Conservation (phyloP, 2,329 filamentous ascomycete genomes). For the Thelonectria discophora region DNA sequence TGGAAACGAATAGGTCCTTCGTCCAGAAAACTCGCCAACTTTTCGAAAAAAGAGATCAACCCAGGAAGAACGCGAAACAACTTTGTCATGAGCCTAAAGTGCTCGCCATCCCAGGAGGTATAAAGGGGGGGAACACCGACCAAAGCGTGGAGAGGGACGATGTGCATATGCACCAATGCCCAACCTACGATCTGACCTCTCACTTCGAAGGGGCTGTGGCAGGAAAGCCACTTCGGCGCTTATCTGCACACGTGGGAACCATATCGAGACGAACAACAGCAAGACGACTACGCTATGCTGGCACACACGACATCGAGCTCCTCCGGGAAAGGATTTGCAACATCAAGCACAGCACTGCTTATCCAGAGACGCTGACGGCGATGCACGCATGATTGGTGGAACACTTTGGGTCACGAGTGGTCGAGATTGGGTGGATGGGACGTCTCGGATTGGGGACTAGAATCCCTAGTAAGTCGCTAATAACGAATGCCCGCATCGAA, state of each 20-base stretch:
- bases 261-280: slow-evolving; percentile 16
- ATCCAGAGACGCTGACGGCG: slow-evolving; percentile 20
- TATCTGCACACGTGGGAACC: slow-evolving; percentile 17
- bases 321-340: slow-evolving; percentile 11
- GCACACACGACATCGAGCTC: slow-evolving; percentile 16
- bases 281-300: slow-evolving; percentile 27
- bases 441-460: slow-evolving; percentile 39
- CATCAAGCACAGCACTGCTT: slow-evolving; percentile 30
- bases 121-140: slow-evolving; percentile 21
- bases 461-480: slow-evolving; percentile 39
- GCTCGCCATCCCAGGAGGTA: slow-evolving; percentile 30
- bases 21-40: slow-evolving; percentile 29
- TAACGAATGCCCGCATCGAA: slow-evolving; percentile 27
- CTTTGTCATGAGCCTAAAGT: slow-evolving; percentile 79
- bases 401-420: slow-evolving; percentile 33
- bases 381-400: slow-evolving; percentile 35
- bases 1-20: slow-evolving; percentile 66
- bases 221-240: background rate
- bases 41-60: slow-evolving; percentile 76
- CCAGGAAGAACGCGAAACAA: slow-evolving; percentile 85
- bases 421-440: slow-evolving; percentile 35
- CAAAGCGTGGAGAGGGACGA: slow-evolving; percentile 28
- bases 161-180: slow-evolving; percentile 41
- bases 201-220: background rate
- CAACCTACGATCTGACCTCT: slow-evolving; percentile 30